Evolutionary conservation across 352 stramenopile species (phyloP), one percentile per base, ranked within the genome.

Genomic region (Phytophthora capsici): DNA sequence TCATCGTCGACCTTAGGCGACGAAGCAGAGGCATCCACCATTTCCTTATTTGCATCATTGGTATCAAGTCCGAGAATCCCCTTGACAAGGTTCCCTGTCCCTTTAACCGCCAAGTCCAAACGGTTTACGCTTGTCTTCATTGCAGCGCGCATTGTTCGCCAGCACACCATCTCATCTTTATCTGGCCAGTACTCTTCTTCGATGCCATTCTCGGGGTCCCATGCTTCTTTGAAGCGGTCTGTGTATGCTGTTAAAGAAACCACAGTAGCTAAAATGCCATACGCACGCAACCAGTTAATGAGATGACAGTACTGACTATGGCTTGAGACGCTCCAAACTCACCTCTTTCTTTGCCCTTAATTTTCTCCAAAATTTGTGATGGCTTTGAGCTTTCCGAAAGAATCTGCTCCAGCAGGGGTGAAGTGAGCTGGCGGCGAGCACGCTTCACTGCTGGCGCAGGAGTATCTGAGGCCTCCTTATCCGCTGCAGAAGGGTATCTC

Each of bases 101-200:
- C 88, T 14, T 83, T 66, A 5, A 88, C 71, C 4, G 85, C 84
- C 47, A 89, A 55, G 38, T 94, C 72, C 71, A 96, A 68, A 58
- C 89, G 72, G n/a, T 79, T 69, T 10, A 96, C 73, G 25, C 86
- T 91, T 22, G 72, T 69, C 52, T 86, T 85, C 86, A 94, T 96
- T 20, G 83, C 79, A 50, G 76, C 78, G 12, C 88, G 84, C 75
- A 96, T 86, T 20, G 88, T 96, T 57, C 84, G 66, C 88, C 88
- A 96, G 62, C 88, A 96, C 22, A 89, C 75, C 83, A 94, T 91
- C 22, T 90, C 84, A 73, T 98, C 89, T 66, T 98, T 98, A 63
- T 97, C 93, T 1, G 96, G 96, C 83, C 97, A 97, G 67, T 98
- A 99, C 28, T 95, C 93, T 30, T 96, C 90, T 76, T 99, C 96